Evolutionary conservation across 169 alveolate genomes (phyloP).

Genomic region (Cryptosporidium meleagridis): DNA sequence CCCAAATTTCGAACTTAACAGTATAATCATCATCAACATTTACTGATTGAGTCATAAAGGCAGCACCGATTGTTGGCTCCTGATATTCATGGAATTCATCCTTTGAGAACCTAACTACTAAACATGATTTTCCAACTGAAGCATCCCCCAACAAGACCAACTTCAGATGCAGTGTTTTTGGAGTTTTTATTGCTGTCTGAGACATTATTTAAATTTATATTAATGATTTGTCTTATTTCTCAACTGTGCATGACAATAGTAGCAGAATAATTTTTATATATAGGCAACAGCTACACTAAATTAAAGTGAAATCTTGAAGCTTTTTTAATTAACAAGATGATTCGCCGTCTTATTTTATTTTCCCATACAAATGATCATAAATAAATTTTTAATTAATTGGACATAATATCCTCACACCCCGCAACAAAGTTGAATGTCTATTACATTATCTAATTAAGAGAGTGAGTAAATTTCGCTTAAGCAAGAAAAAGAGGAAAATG

Average conservation of each 20-base stretch:
- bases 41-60: conserved; percentile 89
- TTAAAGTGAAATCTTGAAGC: background rate
- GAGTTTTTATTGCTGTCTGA: conserved; percentile 56
- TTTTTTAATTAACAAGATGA: background rate
- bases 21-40: conserved; percentile 79
- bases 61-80: conserved; percentile 94
- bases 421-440: conserved; percentile 31
- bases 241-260: background rate
- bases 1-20: conserved; percentile 90
- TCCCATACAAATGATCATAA: background rate
- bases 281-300: background rate
- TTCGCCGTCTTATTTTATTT: background rate
- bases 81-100: conserved; percentile 87
- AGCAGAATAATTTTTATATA: background rate
- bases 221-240: background rate
- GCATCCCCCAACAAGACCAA: conserved; percentile 92
- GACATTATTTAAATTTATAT: conserved; percentile 27
- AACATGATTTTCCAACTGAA: conserved; percentile 92
- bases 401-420: conserved; percentile 14
- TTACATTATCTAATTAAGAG: background rate
- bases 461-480: background rate
- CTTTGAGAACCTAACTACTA: conserved; percentile 86
- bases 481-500: background rate
- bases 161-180: conserved; percentile 81
- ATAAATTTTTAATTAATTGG: background rate